Base-by-base conservation (phyloP, 1,284 basidiomycete species). In the Irpex rosettiformis region DNA sequence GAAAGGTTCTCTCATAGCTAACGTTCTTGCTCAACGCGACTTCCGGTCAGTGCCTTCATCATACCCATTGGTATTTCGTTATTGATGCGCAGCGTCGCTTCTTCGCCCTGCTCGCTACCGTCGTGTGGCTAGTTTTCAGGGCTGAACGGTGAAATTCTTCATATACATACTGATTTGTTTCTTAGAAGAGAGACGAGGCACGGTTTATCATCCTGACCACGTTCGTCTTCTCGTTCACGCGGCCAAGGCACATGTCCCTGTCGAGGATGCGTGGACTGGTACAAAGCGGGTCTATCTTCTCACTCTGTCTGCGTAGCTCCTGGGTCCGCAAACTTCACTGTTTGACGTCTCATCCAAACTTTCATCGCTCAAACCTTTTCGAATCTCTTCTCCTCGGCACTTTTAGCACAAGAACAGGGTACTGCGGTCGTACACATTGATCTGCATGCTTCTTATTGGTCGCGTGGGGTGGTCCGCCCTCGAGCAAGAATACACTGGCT, bases 181-280 rank as follows among this genome's bases (percentile, higher is more conserved):
- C 33, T 16, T 37, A 37, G 33, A 37, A 37, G 6, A 24, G 18
- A 11, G 18, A 24, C 18, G 22, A 27, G 4, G 21, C 37, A 54
- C 37, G 24, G 7, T 13, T 7, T 8, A 13, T 30, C 18, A 54
- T n/a, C 24, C 30, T 37, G 49, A 30, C 52, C 57, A 58, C 57
- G 57, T 58, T 54, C 52, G 57, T 53, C 30, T 24, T 30, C 22
- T 18, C 8, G 33, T 58, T 58, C 57, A 53, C 57, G 52, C 51
- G 57, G 40, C 40, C 33, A 24, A 51, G 42, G 52, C 57, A 54
- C 57, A 58, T 58, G 57, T 42, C 51, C 52, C 47, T 33, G n/a
- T 29, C 56, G 56, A 57, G 47, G 56, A 51, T 30, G 48, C 13
- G 13, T 22, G 54, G 24, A 18, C 21, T 18, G n/a, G 13, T 45